Conservation (phyloP, 176 grass and related monocot species). For the Eleusine indica region DNA sequence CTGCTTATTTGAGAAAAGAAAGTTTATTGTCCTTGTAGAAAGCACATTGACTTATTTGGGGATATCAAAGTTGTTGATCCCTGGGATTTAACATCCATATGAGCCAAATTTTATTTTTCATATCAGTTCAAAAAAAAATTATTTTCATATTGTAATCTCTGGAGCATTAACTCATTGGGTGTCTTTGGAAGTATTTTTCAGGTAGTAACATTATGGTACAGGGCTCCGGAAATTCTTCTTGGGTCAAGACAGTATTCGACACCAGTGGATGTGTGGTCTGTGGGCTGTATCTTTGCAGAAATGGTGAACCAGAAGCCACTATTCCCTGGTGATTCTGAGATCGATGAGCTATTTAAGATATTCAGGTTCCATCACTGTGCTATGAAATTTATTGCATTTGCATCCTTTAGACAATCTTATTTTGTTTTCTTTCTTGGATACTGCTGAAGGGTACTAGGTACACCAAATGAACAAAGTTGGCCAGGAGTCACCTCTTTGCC, state of each 20-base stretch:
- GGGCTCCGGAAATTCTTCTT: conserved; percentile 92
- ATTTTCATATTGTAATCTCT: conserved; percentile 3
- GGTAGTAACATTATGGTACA: conserved; percentile 97
- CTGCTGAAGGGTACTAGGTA: conserved; percentile 68
- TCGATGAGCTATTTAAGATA: conserved; percentile 93
- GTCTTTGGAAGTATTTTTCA: conserved; percentile 50
- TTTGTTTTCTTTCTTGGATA: conserved; percentile 19
- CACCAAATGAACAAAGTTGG: conserved; percentile 93
- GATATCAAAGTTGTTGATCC: neutral
- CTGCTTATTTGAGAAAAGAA: conserved; percentile 11
- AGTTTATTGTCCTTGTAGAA: neutral
- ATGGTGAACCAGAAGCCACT: conserved; percentile 93
- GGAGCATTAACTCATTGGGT: conserved; percentile 36
- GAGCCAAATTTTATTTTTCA: neutral
- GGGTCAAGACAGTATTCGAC: conserved; percentile 88
- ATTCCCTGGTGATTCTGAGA: conserved; percentile 95
- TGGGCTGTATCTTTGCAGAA: conserved; percentile 96
- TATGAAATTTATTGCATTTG: conserved; percentile 28
- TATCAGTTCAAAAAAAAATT: neutral
- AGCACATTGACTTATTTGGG: neutral
- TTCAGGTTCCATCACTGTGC: conserved; percentile 62
- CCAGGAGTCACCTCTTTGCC: conserved; percentile 77
- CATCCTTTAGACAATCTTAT: conserved; percentile 29
- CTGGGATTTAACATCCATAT: neutral
- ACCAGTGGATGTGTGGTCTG: conserved; percentile 95